These are phyloP conservation scores for Metarhizium humberi DNA, from an alignment of 2,329 filamentous ascomycete genomes.

Conservation along the genomic window DNA sequence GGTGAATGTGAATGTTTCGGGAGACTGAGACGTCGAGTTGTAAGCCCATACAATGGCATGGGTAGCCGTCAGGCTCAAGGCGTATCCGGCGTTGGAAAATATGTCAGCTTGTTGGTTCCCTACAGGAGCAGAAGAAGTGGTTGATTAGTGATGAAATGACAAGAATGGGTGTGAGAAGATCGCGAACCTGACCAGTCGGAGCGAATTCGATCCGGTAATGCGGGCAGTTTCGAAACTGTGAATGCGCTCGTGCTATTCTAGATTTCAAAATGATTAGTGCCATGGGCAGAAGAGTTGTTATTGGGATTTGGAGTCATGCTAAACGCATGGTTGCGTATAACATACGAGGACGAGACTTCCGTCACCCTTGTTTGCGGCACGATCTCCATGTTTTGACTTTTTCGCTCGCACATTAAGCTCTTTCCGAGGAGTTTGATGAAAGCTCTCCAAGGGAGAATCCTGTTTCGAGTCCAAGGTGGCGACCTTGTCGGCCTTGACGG, in stretches of 20 bases:
- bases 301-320: neutral
- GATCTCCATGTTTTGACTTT: conserved; percentile 53
- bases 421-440: conserved; percentile 29
- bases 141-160: conserved; percentile 9
- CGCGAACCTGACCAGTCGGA: conserved; percentile 54
- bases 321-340: conserved; percentile 17
- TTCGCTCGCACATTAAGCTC: conserved; percentile 53
- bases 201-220: conserved; percentile 69
- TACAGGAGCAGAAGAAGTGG: conserved; percentile 18
- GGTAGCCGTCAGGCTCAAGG: conserved; percentile 68
- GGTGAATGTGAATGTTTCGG: conserved; percentile 71
- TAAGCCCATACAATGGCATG: conserved; percentile 92
- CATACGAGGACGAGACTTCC: conserved; percentile 54
- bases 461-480: conserved; percentile 32
- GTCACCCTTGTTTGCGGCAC: conserved; percentile 54
- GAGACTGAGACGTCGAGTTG: conserved; percentile 54
- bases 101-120: conserved; percentile 58
- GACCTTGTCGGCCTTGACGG: conserved; percentile 40
- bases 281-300: neutral
- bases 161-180: neutral
- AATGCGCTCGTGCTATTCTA: conserved; percentile 81
- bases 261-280: neutral
- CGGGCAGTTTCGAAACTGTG: conserved; percentile 73
- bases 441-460: conserved; percentile 34
- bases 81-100: conserved; percentile 59